Evolutionary conservation across 2,329 filamentous ascomycete genomes (phyloP).

Genomic region (Phyllachora maydis): DNA sequence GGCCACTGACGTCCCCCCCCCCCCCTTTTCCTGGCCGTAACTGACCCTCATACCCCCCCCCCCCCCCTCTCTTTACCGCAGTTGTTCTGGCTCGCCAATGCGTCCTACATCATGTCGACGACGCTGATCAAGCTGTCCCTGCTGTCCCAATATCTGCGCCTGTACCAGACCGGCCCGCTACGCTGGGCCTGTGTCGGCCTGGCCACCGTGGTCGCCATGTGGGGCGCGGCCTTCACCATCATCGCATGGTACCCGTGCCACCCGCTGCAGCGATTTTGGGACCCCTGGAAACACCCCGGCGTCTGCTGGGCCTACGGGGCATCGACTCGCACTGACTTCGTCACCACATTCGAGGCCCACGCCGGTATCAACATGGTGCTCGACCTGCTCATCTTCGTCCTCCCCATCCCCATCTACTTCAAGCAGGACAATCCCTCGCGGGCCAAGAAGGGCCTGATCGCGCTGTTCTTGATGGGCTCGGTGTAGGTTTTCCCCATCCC

Average conservation of each 20-base stretch:
- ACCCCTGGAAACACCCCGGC: conserved; percentile 3
- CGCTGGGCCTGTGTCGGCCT: conserved; percentile 6
- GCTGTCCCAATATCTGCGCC: conserved; percentile 14
- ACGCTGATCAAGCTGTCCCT: conserved; percentile 16
- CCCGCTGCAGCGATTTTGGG: conserved; percentile 4
- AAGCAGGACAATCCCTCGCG: conserved; percentile 4
- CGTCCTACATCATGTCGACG: conserved; percentile 12
- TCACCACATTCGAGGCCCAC: conserved; percentile 12
- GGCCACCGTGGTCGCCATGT: conserved; percentile 5
- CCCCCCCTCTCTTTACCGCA: conserved; percentile 3
- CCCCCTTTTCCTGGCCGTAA: background rate
- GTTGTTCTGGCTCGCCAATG: conserved; percentile 13
- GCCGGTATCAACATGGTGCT: conserved; percentile 12
- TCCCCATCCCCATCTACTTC: conserved; percentile 13
- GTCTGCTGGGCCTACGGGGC: conserved; percentile 14
- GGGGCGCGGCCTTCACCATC: conserved; percentile 11
- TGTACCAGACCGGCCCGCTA: conserved; percentile 10
- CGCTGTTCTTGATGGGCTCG: conserved; percentile 11
- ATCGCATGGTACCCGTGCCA: conserved; percentile 11
- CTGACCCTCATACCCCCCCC: background rate
- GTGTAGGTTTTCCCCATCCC: conserved; percentile 3
- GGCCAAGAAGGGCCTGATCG: conserved; percentile 10
- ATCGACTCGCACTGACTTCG: conserved; percentile 6
- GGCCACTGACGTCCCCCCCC: background rate
- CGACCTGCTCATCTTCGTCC: conserved; percentile 11